A percentile compares a stretch with the other conserved stretches of the same genome.
Conservation (phyloP, 192 early-diverging fungal species). For the Linnemannia zychae region DNA sequence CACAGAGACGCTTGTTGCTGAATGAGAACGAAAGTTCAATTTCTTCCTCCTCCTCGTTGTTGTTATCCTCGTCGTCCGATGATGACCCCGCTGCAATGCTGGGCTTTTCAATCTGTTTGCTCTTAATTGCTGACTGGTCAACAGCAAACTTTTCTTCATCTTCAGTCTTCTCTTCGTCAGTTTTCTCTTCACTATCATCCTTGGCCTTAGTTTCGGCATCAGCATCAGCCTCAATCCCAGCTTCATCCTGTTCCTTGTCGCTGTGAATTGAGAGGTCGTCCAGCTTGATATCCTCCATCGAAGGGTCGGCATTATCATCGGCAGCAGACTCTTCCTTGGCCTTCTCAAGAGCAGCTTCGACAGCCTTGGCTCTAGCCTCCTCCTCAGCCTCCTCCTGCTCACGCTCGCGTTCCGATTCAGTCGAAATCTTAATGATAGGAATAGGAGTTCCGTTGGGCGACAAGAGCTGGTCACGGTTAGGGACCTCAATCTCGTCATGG, state of each 20-base stretch:
- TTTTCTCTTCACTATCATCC: constrained; percentile 39
- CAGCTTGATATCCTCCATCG: constrained; percentile 54
- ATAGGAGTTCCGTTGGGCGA: constrained; percentile 48
- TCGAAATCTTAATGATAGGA: constrained; percentile 55
- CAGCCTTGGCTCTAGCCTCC: constrained; percentile 33
- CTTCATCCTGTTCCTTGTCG: constrained; percentile 36
- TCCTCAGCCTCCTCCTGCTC: constrained; percentile 45
- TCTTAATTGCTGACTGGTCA: constrained; percentile 38
- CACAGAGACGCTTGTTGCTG: constrained; percentile 96
- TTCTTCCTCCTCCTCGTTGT: constrained; percentile 46
- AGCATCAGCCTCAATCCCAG: constrained; percentile 32
- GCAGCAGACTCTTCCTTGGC: background rate
- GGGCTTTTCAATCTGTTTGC: constrained; percentile 64
- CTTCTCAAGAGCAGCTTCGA: constrained; percentile 32
- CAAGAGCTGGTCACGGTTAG: constrained; percentile 42
- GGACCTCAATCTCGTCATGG: constrained; percentile 25
- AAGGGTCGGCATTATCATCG: constrained; percentile 38
- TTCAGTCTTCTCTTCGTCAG: constrained; percentile 15
- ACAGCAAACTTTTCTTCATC: constrained; percentile 7
- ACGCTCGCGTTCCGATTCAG: constrained; percentile 51
- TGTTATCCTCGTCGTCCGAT: constrained; percentile 36
- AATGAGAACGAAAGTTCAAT: constrained; percentile 78
- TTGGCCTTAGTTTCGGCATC: constrained; percentile 59
- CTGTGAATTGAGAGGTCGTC: constrained; percentile 41
- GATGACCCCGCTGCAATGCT: constrained; percentile 40